These are phyloP conservation scores for Eucalyptus virginea DNA, from an alignment of 345 rosid species.

Conservation along the genomic window DNA sequence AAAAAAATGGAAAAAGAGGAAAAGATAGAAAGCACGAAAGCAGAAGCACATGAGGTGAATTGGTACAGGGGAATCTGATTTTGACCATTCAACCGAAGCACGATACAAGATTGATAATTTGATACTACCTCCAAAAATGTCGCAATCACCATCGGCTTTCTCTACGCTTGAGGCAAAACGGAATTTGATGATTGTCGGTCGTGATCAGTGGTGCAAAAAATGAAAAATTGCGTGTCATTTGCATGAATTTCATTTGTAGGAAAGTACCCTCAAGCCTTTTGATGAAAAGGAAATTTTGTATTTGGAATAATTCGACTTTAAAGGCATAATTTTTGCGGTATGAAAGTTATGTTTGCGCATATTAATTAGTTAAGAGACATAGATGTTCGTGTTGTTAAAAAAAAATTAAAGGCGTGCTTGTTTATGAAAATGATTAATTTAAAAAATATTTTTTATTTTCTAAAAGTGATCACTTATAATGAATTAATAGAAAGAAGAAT, in stretches of 20 bases:
- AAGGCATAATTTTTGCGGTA: neutral
- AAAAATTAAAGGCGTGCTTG: neutral
- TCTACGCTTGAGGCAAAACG: neutral
- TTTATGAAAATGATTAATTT: neutral
- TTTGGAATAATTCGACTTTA: neutral
- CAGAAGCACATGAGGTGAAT: neutral
- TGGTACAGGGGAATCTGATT: neutral
- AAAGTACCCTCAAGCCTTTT: neutral
- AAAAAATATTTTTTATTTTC: too few relatives aligned
- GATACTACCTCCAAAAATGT: neutral
- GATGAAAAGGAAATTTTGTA: neutral
- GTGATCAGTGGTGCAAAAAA: neutral
- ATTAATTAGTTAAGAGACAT: neutral
- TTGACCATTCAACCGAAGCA: neutral
- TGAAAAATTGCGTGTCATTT: neutral
- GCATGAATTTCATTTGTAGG: neutral
- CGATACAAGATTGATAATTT: neutral
- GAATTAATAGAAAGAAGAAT: too few relatives aligned
- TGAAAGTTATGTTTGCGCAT: neutral
- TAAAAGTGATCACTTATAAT: too few relatives aligned
- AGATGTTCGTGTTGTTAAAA: neutral
- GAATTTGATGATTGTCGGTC: neutral
- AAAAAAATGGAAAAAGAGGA: neutral
- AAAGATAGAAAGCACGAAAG: neutral
- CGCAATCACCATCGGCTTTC: neutral